Evolutionary conservation across 192 early-diverging fungal species (phyloP).

Genomic region (Gigaspora rosea): DNA sequence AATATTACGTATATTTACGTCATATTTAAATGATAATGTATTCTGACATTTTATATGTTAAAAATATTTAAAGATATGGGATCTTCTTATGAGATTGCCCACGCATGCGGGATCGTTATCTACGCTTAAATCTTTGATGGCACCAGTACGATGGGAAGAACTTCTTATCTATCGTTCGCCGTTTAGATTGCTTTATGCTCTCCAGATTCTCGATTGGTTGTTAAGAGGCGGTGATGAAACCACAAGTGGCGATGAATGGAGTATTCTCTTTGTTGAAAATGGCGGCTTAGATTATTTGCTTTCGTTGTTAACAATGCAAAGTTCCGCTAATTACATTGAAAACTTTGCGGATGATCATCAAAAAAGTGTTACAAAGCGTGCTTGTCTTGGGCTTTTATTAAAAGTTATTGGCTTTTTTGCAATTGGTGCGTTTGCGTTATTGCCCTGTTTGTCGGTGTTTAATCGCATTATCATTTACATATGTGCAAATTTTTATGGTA

Average conservation of each 20-base stretch:
- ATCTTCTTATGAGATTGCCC: slow-evolving; percentile 41
- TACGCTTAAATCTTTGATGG: slow-evolving; percentile 35
- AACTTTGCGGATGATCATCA: background rate
- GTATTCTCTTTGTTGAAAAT: slow-evolving; percentile 39
- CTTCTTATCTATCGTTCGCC: slow-evolving; percentile 46
- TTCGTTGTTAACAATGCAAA: slow-evolving; percentile 33
- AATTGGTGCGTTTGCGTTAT: slow-evolving; percentile 13
- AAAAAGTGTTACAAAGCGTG: slow-evolving; percentile 30
- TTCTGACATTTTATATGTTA: background rate
- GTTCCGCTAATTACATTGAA: background rate
- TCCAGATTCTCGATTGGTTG: slow-evolving; percentile 46
- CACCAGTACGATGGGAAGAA: slow-evolving; percentile 38
- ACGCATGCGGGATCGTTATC: slow-evolving; percentile 38
- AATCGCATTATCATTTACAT: background rate
- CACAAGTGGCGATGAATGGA: slow-evolving; percentile 34
- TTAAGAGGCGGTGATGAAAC: slow-evolving; percentile 45
- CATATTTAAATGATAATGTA: background rate
- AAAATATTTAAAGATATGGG: slow-evolving; percentile 30
- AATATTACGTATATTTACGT: background rate
- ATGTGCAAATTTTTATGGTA: background rate
- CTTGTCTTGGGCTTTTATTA: slow-evolving; percentile 34
- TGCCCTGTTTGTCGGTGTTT: background rate
- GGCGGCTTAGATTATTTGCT: slow-evolving; percentile 44
- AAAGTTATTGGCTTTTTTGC: slow-evolving; percentile 32
- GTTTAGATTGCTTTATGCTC: slow-evolving; percentile 46